Evolutionary conservation across 345 rosid genomes (phyloP).

Genomic region (Moricandia moricandioides): DNA sequence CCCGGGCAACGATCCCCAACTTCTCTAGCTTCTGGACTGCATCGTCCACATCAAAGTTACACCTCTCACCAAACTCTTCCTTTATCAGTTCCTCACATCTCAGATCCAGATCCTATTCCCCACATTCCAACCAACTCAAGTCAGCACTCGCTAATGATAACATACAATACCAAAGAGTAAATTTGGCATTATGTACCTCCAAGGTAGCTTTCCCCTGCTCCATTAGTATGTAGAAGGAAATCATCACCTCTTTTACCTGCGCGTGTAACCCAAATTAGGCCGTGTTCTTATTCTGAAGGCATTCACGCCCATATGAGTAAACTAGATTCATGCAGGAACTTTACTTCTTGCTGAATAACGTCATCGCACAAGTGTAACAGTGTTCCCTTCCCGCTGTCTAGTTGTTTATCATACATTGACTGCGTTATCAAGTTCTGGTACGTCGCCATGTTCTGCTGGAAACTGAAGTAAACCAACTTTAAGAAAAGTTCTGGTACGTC

Average conservation of each 20-base stretch:
- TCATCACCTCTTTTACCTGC: constrained; percentile 94
- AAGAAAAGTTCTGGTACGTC: no score
- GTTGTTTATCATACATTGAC: constrained; percentile 95
- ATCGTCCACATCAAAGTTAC: constrained; percentile 94
- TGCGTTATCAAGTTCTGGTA: constrained; percentile 92
- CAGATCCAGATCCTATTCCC: constrained; percentile 69
- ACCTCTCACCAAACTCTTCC: constrained; percentile 74
- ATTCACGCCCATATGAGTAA: background rate
- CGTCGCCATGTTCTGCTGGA: constrained; percentile 74
- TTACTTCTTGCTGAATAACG: constrained; percentile 97
- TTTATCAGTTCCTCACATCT: constrained; percentile 78
- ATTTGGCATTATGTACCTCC: constrained; percentile 46
- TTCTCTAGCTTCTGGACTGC: constrained; percentile 85
- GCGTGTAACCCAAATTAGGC: constrained; percentile 15
- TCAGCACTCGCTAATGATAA: constrained; percentile 7
- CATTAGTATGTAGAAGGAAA: constrained; percentile 86
- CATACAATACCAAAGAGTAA: background rate
- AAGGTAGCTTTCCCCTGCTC: constrained; percentile 93
- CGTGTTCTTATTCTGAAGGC: background rate
- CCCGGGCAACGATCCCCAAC: constrained; percentile 70
- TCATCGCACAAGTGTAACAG: constrained; percentile 95
- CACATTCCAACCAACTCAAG: constrained; percentile 13
- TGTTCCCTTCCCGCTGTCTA: constrained; percentile 96
- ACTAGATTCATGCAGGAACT: constrained; percentile 27
- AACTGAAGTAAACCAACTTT: constrained; percentile 46